Conservation (phyloP, 1,284 basidiomycete species). For the Acaromyces ingoldii region DNA sequence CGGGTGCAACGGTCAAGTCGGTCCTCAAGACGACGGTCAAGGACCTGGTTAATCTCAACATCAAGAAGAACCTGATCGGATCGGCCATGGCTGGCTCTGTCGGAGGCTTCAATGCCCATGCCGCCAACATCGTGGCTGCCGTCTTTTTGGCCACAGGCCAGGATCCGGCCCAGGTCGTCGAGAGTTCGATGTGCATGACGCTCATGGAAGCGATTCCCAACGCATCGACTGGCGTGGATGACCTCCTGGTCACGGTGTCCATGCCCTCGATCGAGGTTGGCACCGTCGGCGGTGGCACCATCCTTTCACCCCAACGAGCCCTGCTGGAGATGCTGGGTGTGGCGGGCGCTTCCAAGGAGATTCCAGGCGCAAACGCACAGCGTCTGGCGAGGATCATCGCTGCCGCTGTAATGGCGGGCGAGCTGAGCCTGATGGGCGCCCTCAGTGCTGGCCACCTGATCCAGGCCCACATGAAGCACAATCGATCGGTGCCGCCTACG, state of each 20-base stretch:
- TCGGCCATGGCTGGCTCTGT: slow-evolving; percentile 96
- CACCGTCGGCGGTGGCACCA: slow-evolving; percentile 92
- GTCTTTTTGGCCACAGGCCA: slow-evolving; percentile 95
- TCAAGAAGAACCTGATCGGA: slow-evolving; percentile 96
- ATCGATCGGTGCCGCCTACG: slow-evolving; percentile 42
- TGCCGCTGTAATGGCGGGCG: slow-evolving; percentile 50
- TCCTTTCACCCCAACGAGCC: slow-evolving; percentile 40
- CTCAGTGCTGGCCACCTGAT: slow-evolving; percentile 48
- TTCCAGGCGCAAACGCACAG: slow-evolving; percentile 50
- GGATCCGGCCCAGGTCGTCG: slow-evolving; percentile 98
- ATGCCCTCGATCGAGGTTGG: slow-evolving; percentile 52
- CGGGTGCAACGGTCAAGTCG: slow-evolving; percentile 77
- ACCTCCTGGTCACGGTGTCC: slow-evolving; percentile 62
- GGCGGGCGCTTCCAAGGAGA: slow-evolving; percentile 37
- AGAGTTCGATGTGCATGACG: slow-evolving; percentile 97
- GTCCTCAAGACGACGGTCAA: slow-evolving; percentile 95
- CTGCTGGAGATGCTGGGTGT: slow-evolving; percentile 50
- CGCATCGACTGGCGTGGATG: slow-evolving; percentile 66
- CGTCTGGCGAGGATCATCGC: slow-evolving; percentile 48
- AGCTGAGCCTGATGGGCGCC: slow-evolving; percentile 48
- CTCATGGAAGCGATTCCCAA: slow-evolving; percentile 79
- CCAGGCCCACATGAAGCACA: slow-evolving; percentile 51
- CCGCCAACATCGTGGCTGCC: slow-evolving; percentile 91
- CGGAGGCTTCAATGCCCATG: slow-evolving; percentile 98
- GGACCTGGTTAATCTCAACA: slow-evolving; percentile 84